Percentiles rank a stretch among this genome's conserved stretches.
Evolutionary conservation across 148 eudicot genomes (phyloP).

Genomic region (Suaeda aralocaspica): DNA sequence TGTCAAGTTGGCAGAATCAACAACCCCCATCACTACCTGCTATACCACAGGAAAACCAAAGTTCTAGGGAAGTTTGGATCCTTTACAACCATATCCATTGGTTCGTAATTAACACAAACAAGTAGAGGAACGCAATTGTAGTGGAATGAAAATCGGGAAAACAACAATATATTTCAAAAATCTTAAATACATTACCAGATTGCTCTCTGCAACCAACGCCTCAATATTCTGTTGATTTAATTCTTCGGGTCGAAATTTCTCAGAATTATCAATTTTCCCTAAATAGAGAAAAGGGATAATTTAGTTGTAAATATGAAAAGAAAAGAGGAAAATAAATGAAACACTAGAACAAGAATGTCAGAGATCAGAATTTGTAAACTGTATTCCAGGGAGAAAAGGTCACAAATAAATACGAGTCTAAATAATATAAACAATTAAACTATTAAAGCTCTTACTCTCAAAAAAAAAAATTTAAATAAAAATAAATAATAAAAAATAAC

Average conservation of each 20-base stretch:
- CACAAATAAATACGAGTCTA: too few species aligned
- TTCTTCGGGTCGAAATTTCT: slow-evolving; percentile 94
- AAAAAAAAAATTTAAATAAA: too few species aligned
- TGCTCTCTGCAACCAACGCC: slow-evolving; percentile 97
- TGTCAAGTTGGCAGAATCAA: not conserved
- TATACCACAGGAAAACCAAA: not conserved
- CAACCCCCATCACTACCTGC: not conserved
- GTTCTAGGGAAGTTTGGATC: not conserved
- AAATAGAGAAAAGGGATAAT: slow-evolving; percentile 9
- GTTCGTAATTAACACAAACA: not conserved
- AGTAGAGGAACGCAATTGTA: not conserved
- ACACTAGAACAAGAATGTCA: not conserved
- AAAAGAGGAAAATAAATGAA: not conserved
- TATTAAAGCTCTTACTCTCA: too few species aligned
- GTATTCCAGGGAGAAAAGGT: too few species aligned
- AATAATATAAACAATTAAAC: too few species aligned
- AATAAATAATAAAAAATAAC: too few species aligned
- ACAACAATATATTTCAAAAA: slow-evolving; percentile 5
- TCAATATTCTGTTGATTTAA: slow-evolving; percentile 96
- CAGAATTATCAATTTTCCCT: slow-evolving; percentile 76
- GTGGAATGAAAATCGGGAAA: not conserved
- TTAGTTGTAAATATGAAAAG: not conserved
- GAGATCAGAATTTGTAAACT: too few species aligned
- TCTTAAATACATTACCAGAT: slow-evolving; percentile 50
- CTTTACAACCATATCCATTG: not conserved